phyloP scores from a whole-genome alignment of 139 green algal genomes.

The Chlorella sorokiniana region DNA sequence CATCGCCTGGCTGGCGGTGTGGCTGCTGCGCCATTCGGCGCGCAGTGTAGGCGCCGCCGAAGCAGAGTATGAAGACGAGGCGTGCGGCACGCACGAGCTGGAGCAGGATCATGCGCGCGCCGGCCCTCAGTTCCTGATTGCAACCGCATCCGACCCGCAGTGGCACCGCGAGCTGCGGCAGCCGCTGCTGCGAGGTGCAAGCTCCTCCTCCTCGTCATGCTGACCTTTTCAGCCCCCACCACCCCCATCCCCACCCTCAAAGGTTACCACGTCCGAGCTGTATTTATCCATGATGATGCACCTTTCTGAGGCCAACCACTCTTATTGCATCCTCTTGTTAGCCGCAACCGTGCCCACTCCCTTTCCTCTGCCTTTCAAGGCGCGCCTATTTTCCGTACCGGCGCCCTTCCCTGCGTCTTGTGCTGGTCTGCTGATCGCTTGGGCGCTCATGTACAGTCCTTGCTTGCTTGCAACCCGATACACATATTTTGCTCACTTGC shows the following conservation, averaged over 20 bases:
- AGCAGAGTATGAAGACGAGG: background rate
- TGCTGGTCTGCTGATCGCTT: too few relatives aligned
- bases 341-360: too few relatives aligned
- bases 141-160: conserved; percentile 11
- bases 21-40: conserved; percentile 7
- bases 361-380: too few relatives aligned
- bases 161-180: conserved; percentile 21
- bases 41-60: background rate
- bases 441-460: too few relatives aligned
- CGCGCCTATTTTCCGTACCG: too few relatives aligned
- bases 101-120: background rate
- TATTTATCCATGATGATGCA: background rate
- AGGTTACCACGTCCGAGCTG: background rate
- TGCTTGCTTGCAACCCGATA: too few relatives aligned
- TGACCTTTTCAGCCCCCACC: background rate
- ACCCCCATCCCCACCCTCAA: background rate
- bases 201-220: background rate
- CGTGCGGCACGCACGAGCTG: background rate
- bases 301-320: too few relatives aligned
- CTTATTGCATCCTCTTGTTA: too few relatives aligned
- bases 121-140: conserved; percentile 5
- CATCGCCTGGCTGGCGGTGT: conserved; percentile 10
- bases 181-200: conserved; percentile 9
- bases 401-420: too few relatives aligned
- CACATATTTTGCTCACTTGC: too few relatives aligned